Evolutionary conservation across 208 protist species (phyloP), one percentile per base, ranked within the genome.

Genomic region (Wallacemonas rigidus): DNA sequence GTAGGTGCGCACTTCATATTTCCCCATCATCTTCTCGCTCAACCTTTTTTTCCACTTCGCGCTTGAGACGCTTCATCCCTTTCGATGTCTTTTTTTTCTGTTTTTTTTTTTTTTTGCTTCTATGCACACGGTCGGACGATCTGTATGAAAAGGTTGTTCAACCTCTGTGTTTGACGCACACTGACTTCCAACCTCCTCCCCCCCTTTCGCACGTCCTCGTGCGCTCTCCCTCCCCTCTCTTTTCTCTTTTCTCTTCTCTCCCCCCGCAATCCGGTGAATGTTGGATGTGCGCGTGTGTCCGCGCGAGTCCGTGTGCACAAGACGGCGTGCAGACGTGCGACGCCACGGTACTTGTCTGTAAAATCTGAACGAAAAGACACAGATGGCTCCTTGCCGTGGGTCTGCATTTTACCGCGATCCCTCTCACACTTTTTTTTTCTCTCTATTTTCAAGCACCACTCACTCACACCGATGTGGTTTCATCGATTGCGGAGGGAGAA

Each of bases 81-180:
- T 56, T 63, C 57, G 35, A 56, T 62, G 47, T 55, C 67, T 74
- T 64, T 79, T 69, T n/a, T 58, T n/a, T 39, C 26, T 61, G 44
- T 67, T 72, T 48, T 71, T 26, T 70, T 69, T 65, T 81, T 55
- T 56, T 36, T 62, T 43, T 67, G 15, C 5, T 56, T 50, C 41
- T 58, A 40, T 63, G 43, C 36, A 53, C 3, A 1, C 9, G 57
- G 56, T 56, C 38, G 56, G 11, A n/a, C 12, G 17, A 17, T 43
- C 12, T 58, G 48, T 15, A 17, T 39, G 47, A 41, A 73, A 53
- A 41, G 44, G 11, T 26, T n/a, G 14, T 43, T 62, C 38, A 43
- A 6, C 14, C 9, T 56, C 9, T n/a, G 51, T 26, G 51, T 35
- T 56, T 7, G 51, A 36, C 14, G 26, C 51, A n/a, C 8, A 7